Percentiles rank a stretch among this genome's conserved stretches.
Evolutionary conservation across 257 asterid genomes (phyloP).

Genomic region (Solanum lignicaule): DNA sequence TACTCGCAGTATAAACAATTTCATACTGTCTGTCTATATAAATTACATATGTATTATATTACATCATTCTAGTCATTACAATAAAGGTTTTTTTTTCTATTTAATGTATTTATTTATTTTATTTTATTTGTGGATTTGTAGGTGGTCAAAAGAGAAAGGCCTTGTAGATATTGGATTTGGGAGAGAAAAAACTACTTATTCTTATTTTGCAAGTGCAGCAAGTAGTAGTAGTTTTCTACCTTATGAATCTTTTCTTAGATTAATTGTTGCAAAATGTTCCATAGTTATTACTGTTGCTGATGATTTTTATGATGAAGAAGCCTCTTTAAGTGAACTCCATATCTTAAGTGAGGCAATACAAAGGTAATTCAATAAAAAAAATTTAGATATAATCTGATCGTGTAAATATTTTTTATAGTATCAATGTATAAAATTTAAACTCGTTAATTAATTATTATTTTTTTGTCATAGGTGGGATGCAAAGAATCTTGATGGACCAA

Average conservation of each 20-base stretch:
- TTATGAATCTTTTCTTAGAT: conserved; percentile 20
- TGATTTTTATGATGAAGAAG: conserved; percentile 56
- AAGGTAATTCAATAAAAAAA: conserved; percentile 21
- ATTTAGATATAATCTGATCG: not conserved
- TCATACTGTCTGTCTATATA: not conserved
- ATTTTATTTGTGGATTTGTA: not conserved
- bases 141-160: conserved; percentile 51
- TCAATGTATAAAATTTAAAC: not conserved
- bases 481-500: conserved; percentile 29
- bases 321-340: conserved; percentile 24
- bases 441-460: not conserved
- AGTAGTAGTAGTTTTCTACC: conserved; percentile 23
- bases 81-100: not conserved
- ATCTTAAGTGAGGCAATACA: conserved; percentile 34
- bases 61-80: not conserved
- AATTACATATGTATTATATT: not conserved
- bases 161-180: conserved; percentile 59
- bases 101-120: not conserved
- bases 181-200: conserved; percentile 43
- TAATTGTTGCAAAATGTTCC: conserved; percentile 32
- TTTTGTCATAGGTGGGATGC: conserved; percentile 44
- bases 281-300: conserved; percentile 43
- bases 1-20: not conserved
- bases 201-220: conserved; percentile 39
- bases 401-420: not conserved